phyloP scores from a whole-genome alignment of 163 green algal genomes.

The Chloroidium sp. region DNA sequence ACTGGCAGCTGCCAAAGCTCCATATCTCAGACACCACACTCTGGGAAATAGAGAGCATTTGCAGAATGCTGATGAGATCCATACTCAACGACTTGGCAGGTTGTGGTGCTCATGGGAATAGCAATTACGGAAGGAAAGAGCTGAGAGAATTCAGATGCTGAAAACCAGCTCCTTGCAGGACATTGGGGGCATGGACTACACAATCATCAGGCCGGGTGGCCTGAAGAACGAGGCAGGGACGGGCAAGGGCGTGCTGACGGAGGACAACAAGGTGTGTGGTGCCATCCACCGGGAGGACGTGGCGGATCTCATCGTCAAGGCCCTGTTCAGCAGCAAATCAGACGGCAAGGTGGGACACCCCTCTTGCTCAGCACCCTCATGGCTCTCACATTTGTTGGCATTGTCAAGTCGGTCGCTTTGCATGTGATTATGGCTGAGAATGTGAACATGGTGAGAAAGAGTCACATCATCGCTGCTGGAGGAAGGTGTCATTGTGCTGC shows the following conservation, averaged over 20 bases:
- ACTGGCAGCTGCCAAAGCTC: no score
- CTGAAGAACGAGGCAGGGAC: conserved; percentile 78
- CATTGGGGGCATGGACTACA: conserved; percentile 62
- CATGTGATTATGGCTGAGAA: conserved; percentile 25
- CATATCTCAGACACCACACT: no score
- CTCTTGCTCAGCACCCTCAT: background rate
- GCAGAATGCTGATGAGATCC: no score
- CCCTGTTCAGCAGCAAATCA: conserved; percentile 42
- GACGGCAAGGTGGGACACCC: conserved; percentile 48
- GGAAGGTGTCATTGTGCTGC: background rate
- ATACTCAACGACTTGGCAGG: no score
- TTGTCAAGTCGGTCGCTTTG: background rate
- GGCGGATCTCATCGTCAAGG: conserved; percentile 64
- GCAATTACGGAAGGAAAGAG: no score
- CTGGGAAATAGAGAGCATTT: no score
- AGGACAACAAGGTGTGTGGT: conserved; percentile 71
- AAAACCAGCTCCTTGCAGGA: conserved; percentile 10
- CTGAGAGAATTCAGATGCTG: no score
- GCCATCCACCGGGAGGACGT: conserved; percentile 84
- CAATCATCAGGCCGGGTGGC: conserved; percentile 90
- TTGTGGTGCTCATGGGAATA: no score
- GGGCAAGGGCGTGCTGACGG: conserved; percentile 71
- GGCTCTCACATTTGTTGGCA: background rate
- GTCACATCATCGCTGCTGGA: background rate
- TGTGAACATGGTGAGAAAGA: conserved; percentile 30